These are phyloP conservation scores for Xylaria sp. DNA, from an alignment of 2,329 filamentous ascomycete genomes.

Conservation along the genomic window DNA sequence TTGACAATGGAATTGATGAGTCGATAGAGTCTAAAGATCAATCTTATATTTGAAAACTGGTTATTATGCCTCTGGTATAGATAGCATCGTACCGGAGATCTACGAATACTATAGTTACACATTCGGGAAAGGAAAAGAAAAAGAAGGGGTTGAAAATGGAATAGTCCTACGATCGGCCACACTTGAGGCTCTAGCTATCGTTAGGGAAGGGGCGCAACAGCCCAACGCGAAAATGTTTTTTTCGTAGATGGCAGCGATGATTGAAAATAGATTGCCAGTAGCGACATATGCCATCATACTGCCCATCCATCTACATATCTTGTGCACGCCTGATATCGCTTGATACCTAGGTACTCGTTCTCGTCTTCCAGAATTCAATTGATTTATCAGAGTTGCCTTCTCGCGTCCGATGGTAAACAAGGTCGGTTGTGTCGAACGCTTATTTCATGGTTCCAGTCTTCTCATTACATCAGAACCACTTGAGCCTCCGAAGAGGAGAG, in stretches of 20 bases:
- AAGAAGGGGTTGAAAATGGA: not conserved
- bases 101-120: not conserved
- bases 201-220: not conserved
- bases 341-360: not conserved
- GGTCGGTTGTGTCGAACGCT: conserved; percentile 98
- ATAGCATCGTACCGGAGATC: not conserved
- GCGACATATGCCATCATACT: not conserved
- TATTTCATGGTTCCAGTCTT: conserved; percentile 85
- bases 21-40: not conserved
- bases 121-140: not conserved
- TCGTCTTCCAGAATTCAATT: conserved; percentile 52
- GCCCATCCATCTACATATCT: not conserved
- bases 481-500: conserved; percentile 94
- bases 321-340: not conserved
- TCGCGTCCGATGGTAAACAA: conserved; percentile 99
- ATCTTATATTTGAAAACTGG: not conserved
- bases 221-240: not conserved
- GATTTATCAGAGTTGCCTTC: conserved; percentile 91
- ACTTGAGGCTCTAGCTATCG: conserved; percentile 18
- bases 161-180: conserved; percentile 5
- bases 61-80: not conserved
- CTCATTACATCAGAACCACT: conserved; percentile 80
- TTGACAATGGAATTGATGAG: not conserved
- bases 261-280: not conserved
- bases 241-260: not conserved